Base-by-base conservation (phyloP, 306 rosid genomes). In the Castanea crenata region DNA sequence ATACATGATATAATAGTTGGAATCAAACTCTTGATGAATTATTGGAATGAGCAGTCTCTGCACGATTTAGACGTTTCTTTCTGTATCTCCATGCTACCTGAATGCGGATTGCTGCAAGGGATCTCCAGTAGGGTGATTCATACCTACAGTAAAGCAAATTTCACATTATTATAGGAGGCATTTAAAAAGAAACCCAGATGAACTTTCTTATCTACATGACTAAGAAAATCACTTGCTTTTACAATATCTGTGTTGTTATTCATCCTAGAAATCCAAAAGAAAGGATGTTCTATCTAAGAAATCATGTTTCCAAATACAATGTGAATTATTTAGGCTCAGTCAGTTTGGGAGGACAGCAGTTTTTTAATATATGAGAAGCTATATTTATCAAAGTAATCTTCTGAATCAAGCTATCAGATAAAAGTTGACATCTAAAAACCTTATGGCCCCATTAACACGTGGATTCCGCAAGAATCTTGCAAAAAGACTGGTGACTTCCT, bases 1-100 rank as follows among this genome's bases (percentile, higher is more conserved):
- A 0, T 31, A 55, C 46, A 51, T 15, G 56, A 64, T 63, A 23
- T 16, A 46, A 70, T 6, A 70, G 6, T 62, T 20, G 29, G 57
- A 69, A 23, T 62, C 27, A 61, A 13, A 12, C n/a, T 38, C 76
- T 59, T 20, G 58, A 72, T 20, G 61, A 3, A 27, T 56, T 15
- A 20, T 55, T 59, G 57, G 73, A 16, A 58, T 5, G 56, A 6
- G 86, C 58, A 73, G 84, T 77, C 62, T 83, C 75, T 16, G 72
- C 91, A 11, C 91, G 94, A 35, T 52, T 70, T 12, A 85, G 86
- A 73, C 92, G 49, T 75, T 85, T 93, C 81, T 58, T 83, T 75
- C 92, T n/a, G 81, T 91, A 89, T 81, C 92, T 85, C 96, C 94
- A 93, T 21, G 94, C 89, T 52, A 91, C 96, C 78, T 91, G 97